phyloP scores from a whole-genome alignment of 108 stramenopile genomes.

The Pseudonitzschia pungens region DNA sequence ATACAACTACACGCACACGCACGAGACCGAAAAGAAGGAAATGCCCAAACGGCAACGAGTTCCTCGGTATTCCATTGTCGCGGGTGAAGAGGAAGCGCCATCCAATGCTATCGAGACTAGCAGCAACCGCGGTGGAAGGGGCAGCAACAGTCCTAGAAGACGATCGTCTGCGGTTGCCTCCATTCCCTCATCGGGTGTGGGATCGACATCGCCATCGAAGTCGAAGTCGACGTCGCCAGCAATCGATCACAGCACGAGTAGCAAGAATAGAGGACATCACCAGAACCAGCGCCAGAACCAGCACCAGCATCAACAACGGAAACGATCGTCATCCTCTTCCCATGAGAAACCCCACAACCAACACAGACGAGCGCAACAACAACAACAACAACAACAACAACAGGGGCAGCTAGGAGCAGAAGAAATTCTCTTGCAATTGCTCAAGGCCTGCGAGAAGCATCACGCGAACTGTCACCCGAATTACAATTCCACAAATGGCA shows the following conservation, averaged over 20 bases:
- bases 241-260: background rate
- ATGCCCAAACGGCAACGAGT: conserved; percentile 10
- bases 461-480: background rate
- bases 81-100: background rate
- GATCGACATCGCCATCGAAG: background rate
- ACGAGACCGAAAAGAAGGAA: background rate
- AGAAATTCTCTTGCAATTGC: conserved; percentile 4
- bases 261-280: background rate
- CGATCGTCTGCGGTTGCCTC: background rate
- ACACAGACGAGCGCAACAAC: background rate
- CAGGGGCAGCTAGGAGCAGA: background rate
- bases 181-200: background rate
- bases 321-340: background rate
- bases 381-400: background rate
- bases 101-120: background rate
- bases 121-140: background rate
- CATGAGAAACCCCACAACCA: background rate
- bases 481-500: background rate
- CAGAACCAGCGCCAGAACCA: background rate
- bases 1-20: background rate
- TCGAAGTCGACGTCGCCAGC: background rate
- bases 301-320: background rate
- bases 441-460: conserved; percentile 9
- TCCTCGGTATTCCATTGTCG: conserved; percentile 2
- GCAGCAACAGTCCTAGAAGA: background rate